Evolutionary conservation across 805 yeast species (phyloP), one percentile per base, ranked within the genome.

Genomic region (Hanseniaspora taiwanica): DNA sequence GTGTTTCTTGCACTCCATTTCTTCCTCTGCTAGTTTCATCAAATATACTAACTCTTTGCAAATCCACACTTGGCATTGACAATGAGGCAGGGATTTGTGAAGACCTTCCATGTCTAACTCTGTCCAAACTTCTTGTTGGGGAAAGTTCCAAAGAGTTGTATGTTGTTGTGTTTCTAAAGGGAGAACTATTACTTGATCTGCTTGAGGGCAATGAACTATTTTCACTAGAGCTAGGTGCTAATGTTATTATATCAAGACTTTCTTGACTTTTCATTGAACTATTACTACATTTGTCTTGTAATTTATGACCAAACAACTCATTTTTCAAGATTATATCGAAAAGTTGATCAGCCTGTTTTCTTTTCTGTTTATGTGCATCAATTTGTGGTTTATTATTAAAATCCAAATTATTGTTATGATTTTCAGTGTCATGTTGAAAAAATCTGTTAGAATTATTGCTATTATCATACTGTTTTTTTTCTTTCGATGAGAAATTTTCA

Each of bases 261-360:
- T n/a, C n/a, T n/a, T n/a, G n/a, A n/a, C n/a, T n/a, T n/a, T n/a
- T n/a, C n/a, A n/a, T n/a, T n/a, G n/a, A n/a, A n/a, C n/a, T n/a
- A n/a, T n/a, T n/a, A n/a, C n/a, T n/a, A n/a, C n/a, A n/a, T n/a
- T n/a, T n/a, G 4, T 14, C 67, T 4, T 87, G 84, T 3, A 84
- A 74, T 45, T 81, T 74, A 53, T 81, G 91, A 13, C 96, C 97
- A 65, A 91, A 91, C 27, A 91, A 62, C 57, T 91, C 98, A 25
- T 93, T 82, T 50, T 82, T 81, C 37, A 91, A 63, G 2, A 91
- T 82, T 0, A 89, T 76, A 41, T 87, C 78, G 59, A 87, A 91
- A 0, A 94, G 83, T 47, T 81, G 66, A 55, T 83, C 83, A 4
- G 96, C 95, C 52, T 83, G 94, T 48, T 78, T 80, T 52, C 78